Conservation (phyloP, 2,329 filamentous ascomycete species). For the Trichoderma sp. region DNA sequence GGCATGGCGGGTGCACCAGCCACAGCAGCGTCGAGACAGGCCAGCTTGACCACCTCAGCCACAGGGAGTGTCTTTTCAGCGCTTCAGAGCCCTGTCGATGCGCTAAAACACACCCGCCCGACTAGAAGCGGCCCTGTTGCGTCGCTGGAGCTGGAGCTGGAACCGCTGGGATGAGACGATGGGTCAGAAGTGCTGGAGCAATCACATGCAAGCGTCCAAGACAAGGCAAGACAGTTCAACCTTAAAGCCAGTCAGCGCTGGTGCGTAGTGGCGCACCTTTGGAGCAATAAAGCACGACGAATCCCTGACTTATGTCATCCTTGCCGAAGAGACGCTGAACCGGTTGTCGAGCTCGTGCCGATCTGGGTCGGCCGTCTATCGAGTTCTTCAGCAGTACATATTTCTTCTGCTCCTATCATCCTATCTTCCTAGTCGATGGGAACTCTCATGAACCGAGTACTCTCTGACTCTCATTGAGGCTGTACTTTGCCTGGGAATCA, state of each 20-base stretch:
- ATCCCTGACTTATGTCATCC: slow-evolving; percentile 30
- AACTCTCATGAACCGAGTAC: background rate
- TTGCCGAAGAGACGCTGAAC: slow-evolving; percentile 17
- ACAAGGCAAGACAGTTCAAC: background rate
- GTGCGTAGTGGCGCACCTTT: background rate
- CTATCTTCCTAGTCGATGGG: slow-evolving; percentile 10
- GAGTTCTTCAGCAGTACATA: background rate
- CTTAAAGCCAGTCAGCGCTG: background rate
- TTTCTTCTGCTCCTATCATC: background rate
- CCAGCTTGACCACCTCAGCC: slow-evolving; percentile 4
- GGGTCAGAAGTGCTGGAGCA: slow-evolving; percentile 1
- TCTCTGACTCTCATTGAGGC: background rate
- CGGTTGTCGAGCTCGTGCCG: slow-evolving; percentile 10
- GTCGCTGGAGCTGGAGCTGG: background rate
- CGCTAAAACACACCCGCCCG: background rate
- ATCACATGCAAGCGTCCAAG: slow-evolving; percentile 28
- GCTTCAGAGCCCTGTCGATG: background rate
- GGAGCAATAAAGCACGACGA: background rate
- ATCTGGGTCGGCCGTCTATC: background rate
- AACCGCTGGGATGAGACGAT: no score
- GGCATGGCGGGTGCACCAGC: slow-evolving; percentile 9
- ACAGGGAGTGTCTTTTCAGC: slow-evolving; percentile 7
- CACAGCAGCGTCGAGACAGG: slow-evolving; percentile 3
- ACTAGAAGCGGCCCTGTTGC: background rate
- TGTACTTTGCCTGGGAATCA: background rate